Evolutionary conservation across 2,329 filamentous ascomycete genomes (phyloP).

Genomic region (Colletotrichum sublineola): DNA sequence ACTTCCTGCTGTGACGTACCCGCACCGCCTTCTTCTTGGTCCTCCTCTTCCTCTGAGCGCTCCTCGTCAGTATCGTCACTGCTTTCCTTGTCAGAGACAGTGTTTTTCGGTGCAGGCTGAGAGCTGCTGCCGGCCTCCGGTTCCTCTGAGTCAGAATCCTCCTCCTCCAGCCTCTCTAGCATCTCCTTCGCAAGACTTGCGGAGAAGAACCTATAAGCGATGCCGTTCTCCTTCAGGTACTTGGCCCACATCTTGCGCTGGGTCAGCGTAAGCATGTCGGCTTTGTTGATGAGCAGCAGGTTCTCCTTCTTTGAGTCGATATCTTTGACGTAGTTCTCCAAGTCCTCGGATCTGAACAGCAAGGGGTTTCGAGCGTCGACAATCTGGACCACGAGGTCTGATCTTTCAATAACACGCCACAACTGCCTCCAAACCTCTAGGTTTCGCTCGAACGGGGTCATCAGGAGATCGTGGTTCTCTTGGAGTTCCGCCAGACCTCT

Average conservation of each 20-base stretch:
- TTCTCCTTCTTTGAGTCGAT: conserved; percentile 91
- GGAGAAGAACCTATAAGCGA: conserved; percentile 97
- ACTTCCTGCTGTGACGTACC: conserved; percentile 50
- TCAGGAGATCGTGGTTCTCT: conserved; percentile 92
- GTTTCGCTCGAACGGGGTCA: conserved; percentile 98
- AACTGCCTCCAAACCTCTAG: conserved; percentile 97
- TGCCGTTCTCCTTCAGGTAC: conserved; percentile 83
- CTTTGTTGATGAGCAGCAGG: conserved; percentile 95
- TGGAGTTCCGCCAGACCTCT: conserved; percentile 91
- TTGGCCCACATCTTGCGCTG: conserved; percentile 89
- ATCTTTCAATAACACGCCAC: conserved; percentile 98
- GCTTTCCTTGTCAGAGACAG: conserved; percentile 57
- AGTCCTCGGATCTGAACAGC: conserved; percentile 92
- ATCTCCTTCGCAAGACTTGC: conserved; percentile 90
- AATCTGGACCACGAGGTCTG: conserved; percentile 96
- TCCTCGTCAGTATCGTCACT: conserved; percentile 60
- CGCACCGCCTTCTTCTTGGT: conserved; percentile 53
- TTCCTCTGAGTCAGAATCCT: conserved; percentile 50
- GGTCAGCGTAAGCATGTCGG: conserved; percentile 95
- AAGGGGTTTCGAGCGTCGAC: conserved; percentile 96
- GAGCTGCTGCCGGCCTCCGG: conserved; percentile 47
- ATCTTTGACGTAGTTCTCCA: conserved; percentile 95
- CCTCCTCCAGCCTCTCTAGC: conserved; percentile 76
- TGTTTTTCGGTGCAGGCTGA: conserved; percentile 38
- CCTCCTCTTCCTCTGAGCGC: conserved; percentile 42